Evolutionary conservation across 441 rosid species (phyloP).

Genomic region (Pelargonium fulgidum): DNA sequence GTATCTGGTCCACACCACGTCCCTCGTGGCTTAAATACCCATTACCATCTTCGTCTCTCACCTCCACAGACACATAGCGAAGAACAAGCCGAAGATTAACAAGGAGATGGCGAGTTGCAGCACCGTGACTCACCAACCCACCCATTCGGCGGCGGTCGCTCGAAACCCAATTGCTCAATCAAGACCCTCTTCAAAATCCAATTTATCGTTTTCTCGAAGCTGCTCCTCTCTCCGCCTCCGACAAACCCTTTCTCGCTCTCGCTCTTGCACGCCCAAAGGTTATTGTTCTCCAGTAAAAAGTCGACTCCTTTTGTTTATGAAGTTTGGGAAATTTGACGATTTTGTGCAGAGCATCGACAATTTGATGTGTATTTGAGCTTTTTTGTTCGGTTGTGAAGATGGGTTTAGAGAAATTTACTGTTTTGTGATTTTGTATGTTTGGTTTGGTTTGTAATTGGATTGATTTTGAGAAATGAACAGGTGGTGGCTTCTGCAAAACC

Average conservation of each 20-base stretch:
- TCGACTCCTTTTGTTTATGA: neutral
- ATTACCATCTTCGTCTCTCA: neutral
- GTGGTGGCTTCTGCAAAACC: constrained; percentile 4
- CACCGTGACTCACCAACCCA: neutral
- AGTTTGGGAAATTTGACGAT: neutral
- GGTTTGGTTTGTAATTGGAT: neutral
- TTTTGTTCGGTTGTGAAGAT: neutral
- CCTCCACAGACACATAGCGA: neutral
- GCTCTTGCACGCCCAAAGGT: neutral
- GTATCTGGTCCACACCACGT: neutral
- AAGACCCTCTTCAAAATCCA: neutral
- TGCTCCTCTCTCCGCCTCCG: constrained; percentile 1
- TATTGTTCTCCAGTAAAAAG: neutral
- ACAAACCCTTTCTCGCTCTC: constrained; percentile 1
- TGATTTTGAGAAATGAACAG: constrained; percentile 1
- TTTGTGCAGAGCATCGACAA: neutral
- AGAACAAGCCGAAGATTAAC: neutral
- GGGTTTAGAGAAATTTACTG: neutral
- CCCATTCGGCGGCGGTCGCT: neutral
- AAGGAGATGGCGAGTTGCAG: constrained; percentile 1
- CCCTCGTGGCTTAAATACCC: neutral
- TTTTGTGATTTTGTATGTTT: neutral
- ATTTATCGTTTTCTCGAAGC: neutral
- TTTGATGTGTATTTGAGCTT: neutral
- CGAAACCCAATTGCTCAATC: neutral